Percentiles rank a stretch among this genome's conserved stretches.
Evolutionary conservation across 345 rosid species (phyloP).

Genomic region (Citrus maxima): DNA sequence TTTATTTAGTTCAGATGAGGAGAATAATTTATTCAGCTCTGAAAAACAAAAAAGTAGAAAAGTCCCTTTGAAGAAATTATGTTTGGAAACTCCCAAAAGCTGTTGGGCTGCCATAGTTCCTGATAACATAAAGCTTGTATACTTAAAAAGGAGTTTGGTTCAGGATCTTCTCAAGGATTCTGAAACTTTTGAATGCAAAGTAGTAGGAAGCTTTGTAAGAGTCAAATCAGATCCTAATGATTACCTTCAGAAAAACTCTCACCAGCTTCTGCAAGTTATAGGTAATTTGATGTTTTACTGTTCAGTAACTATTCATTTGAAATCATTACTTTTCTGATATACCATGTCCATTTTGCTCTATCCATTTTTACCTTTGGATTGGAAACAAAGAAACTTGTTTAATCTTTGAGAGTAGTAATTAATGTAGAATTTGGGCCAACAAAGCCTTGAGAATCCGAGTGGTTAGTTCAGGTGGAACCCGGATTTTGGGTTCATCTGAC

Average conservation of each 20-base stretch:
- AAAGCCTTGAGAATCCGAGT: no score
- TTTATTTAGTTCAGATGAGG: conserved; percentile 42
- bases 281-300: conserved; percentile 35
- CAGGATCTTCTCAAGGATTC: conserved; percentile 45
- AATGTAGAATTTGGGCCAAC: no score
- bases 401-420: not conserved
- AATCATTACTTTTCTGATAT: not conserved
- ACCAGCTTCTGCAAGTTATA: conserved; percentile 68
- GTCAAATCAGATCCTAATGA: conserved; percentile 70
- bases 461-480: no score
- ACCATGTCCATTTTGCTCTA: no score
- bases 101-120: conserved; percentile 60
- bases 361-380: no score
- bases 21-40: conserved; percentile 9
- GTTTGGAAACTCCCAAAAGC: conserved; percentile 38
- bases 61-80: conserved; percentile 23
- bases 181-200: conserved; percentile 48
- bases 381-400: not conserved
- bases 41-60: conserved; percentile 26
- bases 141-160: conserved; percentile 70
- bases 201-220: conserved; percentile 70
- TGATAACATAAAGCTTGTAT: conserved; percentile 64
- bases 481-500: no score
- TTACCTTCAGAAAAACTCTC: conserved; percentile 59
- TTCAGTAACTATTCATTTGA: conserved; percentile 1